These are phyloP conservation scores for Hypericum androsaemum DNA, from an alignment of 345 rosid species.

Conservation along the genomic window DNA sequence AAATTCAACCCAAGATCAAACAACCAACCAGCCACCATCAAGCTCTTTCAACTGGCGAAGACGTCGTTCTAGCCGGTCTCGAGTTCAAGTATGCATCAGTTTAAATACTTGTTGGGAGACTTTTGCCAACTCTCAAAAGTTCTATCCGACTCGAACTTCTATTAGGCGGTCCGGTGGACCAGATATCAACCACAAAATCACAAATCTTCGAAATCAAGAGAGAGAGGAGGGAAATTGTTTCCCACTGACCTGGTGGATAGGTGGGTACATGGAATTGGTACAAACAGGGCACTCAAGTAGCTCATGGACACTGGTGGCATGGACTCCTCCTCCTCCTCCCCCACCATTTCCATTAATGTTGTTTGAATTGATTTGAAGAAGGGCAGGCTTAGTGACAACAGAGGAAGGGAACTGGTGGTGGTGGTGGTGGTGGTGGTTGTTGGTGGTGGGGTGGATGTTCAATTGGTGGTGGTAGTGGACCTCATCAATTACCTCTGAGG, in stretches of 20 bases:
- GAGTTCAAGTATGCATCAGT: no score
- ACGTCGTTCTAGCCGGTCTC: no score
- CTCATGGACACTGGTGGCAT: slow-evolving; percentile 89
- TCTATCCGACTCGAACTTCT: no score
- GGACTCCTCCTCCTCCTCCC: slow-evolving; percentile 19
- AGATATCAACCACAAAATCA: background rate
- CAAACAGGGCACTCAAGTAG: slow-evolving; percentile 98
- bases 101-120: no score
- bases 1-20: no score
- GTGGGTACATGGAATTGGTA: slow-evolving; percentile 97
- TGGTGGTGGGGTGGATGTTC: no score
- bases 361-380: slow-evolving; percentile 9
- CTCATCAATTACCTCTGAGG: slow-evolving; percentile 18
- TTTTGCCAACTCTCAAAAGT: no score
- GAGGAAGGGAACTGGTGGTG: slow-evolving; percentile 16
- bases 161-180: no score
- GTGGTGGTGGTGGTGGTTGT: slow-evolving; percentile 21
- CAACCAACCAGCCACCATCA: no score
- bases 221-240: background rate
- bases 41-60: no score
- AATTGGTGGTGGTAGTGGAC: no score
- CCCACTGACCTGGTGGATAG: slow-evolving; percentile 86
- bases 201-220: background rate
- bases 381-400: slow-evolving; percentile 21
- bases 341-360: slow-evolving; percentile 6